Evolutionary conservation across 352 stramenopile species (phyloP), one percentile per base, ranked within the genome.

Genomic region (Pythium biforme): DNA sequence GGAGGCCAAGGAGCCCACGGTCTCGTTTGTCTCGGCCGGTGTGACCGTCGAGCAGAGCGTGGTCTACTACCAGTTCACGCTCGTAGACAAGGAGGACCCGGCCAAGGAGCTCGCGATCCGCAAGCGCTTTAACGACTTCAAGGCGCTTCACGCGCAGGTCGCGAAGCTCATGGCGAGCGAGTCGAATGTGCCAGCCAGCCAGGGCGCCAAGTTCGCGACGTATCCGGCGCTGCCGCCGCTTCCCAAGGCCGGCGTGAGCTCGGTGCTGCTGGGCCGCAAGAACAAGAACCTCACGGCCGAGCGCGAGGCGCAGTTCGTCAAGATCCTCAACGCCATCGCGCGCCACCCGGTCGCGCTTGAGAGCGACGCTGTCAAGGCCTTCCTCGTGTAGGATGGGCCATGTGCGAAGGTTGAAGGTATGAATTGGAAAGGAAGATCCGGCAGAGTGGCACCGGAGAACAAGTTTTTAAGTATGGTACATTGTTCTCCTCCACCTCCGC

Each of bases 121-220:
- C 43, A 92, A 92, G 64, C 79, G 83, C 26, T 92, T 81, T 69
- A 90, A 82, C 58, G 80, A 92, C 67, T 90, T 92, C 68, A 92
- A 89, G 67, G 37, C 68, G 10, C 73, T 92, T 46, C 72, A 90
- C 62, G 65, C 54, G 0, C 59, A 81, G 50, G 63, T 90, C 22
- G 63, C 72, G 27, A 79, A 72, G 50, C 64, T 87, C 57, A 85
- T 89, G 76, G 74, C 71, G 17, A 86, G 74, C 39, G 76, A 79
- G 56, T 70, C 70, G 51, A 84, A 88, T 64, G 76, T 88, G 19
- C 68, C 71, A 19, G 20, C 60, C 10, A 62, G 67, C 34, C 64
- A 87, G 41, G 40, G 69, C 37, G 67, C 76, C 57, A 86, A 87
- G 68, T 86, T 86, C 55, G 56, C 75, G 60, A 81, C 77, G 34